These are phyloP conservation scores for Lasiosphaeria ovina DNA, from an alignment of 495 filamentous ascomycete genomes.

Conservation along the genomic window DNA sequence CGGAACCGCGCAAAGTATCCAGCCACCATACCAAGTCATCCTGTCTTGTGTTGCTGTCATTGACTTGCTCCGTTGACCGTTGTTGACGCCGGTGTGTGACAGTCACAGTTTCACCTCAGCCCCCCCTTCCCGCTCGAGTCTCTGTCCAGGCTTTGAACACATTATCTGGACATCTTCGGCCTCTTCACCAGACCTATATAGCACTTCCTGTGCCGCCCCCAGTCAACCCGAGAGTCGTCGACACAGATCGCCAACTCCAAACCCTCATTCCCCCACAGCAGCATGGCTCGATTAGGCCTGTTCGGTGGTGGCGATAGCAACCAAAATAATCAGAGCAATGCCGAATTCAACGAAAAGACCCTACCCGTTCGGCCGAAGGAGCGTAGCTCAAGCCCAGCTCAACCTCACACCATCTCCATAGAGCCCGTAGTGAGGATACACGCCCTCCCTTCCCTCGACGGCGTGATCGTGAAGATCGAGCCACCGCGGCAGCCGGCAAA, in stretches of 20 bases:
- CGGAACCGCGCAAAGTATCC: no score
- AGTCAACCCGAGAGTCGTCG: background rate
- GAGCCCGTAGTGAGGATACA: constrained; percentile 29
- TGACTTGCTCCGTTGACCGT: no score
- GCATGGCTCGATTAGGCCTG: background rate
- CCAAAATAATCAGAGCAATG: background rate
- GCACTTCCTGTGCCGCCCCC: no score
- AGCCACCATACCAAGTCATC: no score
- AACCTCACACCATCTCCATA: constrained; percentile 4
- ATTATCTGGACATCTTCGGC: no score
- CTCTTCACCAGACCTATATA: no score
- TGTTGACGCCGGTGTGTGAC: no score
- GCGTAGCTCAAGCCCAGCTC: background rate
- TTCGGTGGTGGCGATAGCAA: background rate
- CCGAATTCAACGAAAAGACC: background rate
- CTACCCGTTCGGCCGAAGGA: background rate
- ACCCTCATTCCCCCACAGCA: background rate
- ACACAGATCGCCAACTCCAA: background rate
- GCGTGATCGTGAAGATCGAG: constrained; percentile 38
- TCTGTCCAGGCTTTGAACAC: no score
- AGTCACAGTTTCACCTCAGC: no score
- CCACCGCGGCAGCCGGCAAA: constrained; percentile 32
- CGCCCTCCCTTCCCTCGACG: constrained; percentile 25
- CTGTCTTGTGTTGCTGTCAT: no score
- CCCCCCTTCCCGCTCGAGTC: no score